phyloP scores from a whole-genome alignment of 805 yeast species.

The Yarrowia sp. region DNA sequence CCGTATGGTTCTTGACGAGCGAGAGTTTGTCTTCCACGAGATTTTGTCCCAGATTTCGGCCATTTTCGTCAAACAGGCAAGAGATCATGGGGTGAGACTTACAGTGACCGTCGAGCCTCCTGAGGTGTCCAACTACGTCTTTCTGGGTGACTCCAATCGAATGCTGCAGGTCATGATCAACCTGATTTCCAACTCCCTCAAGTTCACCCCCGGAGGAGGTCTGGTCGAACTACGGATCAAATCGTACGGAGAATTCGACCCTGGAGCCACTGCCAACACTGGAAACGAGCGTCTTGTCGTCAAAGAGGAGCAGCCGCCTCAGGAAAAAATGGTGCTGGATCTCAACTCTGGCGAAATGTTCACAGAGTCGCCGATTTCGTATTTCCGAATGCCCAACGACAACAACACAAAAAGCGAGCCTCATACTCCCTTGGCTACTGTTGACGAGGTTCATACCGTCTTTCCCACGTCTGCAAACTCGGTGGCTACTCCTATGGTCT shows the following conservation, averaged over 20 bases:
- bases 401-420: conserved; percentile 13
- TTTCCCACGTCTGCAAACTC: conserved; percentile 7
- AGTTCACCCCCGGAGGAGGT: conserved; percentile 77
- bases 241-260: conserved; percentile 32
- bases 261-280: conserved; percentile 25
- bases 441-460: conserved; percentile 1
- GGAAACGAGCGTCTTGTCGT: conserved; percentile 35
- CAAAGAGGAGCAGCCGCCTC: conserved; percentile 5
- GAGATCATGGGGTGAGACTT: conserved; percentile 74
- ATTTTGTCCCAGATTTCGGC: conserved; percentile 80
- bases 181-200: conserved; percentile 84
- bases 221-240: conserved; percentile 43
- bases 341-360: conserved; percentile 23
- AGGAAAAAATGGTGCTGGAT: conserved; percentile 33
- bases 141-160: conserved; percentile 86
- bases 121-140: conserved; percentile 59
- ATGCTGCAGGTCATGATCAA: conserved; percentile 90
- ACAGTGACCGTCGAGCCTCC: conserved; percentile 66
- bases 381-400: conserved; percentile 16
- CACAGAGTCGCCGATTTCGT: conserved; percentile 29
- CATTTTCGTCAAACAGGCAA: conserved; percentile 62
- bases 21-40: conserved; percentile 76
- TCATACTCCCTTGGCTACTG: conserved; percentile 28
- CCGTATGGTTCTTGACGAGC: conserved; percentile 80
- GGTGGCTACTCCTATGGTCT: neutral